Base-by-base conservation (phyloP, 2,329 filamentous ascomycete species). In the Escovopsis sp. region DNA sequence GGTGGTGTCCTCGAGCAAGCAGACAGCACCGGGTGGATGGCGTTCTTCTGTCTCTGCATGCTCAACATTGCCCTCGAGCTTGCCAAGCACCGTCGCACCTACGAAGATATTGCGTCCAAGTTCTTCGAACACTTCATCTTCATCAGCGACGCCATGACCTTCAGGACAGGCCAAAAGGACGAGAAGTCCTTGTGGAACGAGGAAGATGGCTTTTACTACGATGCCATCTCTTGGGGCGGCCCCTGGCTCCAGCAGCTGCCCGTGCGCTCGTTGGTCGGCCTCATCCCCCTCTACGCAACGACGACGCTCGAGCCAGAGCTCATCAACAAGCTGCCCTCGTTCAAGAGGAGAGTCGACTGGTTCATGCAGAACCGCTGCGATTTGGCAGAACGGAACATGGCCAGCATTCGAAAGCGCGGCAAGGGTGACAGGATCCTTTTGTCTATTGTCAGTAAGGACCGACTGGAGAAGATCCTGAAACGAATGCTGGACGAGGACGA, bases 91-190 rank as follows among this genome's bases (percentile, higher is more conserved):
- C 81, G 91, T 38, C 81, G 88, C 35, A 94, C 82, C 44, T 96
- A 96, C 60, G 89, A 96, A 67, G 89, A 96, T 56, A 83, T 96
- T 67, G 88, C 89, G 2, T 93, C 87, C 40, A 96, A 96, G 64
- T 96, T 96, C 69, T 96, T 96, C 55, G 91, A 96, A 66, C 91
- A 96, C 57, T 96, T 96, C 64, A 85, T 96, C 56, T 80, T 95
- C 61, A 96, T 96, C 61, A 93, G 86, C 56, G 91, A 96, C 65
- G 91, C 89, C 45, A 95, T 96, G 89, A 86, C 82, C 0, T 88
- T 83, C 72, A 82, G 72, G 63, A 75, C 71, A 53, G 85, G 66
- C 53, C 71, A 62, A 63, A 80, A 64, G 66, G 80, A 67, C 57
- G 84, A 91, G 54, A 77, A 85, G 55, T 94, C 88, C 32, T 67